Evolutionary conservation across 495 filamentous ascomycete genomes (phyloP).

Genomic region (Lepidopterella palustris): DNA sequence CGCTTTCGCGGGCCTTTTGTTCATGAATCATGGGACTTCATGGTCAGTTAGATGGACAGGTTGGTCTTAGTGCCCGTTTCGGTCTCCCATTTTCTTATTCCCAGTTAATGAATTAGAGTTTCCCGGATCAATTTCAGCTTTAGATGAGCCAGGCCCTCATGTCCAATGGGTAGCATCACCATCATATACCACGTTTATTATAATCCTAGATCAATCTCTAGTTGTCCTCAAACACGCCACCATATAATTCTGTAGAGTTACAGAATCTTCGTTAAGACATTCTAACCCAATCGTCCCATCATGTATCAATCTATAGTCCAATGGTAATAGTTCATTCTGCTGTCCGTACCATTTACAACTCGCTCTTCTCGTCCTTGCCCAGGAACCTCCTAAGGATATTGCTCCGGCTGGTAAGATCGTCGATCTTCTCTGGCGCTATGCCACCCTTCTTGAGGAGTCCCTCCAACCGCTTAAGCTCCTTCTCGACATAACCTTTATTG

Average conservation of each 20-base stretch:
- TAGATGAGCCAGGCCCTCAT: neutral
- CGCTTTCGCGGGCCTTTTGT: neutral
- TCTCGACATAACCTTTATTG: slow-evolving; percentile 70
- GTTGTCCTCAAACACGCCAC: neutral
- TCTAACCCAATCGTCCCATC: neutral
- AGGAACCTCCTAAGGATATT: slow-evolving; percentile 84
- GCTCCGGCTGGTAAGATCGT: slow-evolving; percentile 78
- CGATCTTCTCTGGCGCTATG: slow-evolving; percentile 76
- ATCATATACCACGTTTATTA: too few relatives aligned
- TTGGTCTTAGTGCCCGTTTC: too few relatives aligned
- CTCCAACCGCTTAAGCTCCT: slow-evolving; percentile 77
- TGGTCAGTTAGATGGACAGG: too few relatives aligned
- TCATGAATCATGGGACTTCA: too few relatives aligned
- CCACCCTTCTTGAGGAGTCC: slow-evolving; percentile 79
- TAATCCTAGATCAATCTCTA: neutral
- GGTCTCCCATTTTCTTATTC: too few relatives aligned
- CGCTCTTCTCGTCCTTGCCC: slow-evolving; percentile 33
- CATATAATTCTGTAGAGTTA: neutral
- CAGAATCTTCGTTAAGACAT: neutral
- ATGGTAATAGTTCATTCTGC: neutral
- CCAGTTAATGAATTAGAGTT: too few relatives aligned
- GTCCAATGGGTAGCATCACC: too few relatives aligned
- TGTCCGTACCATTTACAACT: slow-evolving; percentile 18
- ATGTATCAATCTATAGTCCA: neutral
- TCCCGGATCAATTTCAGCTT: neutral